phyloP scores from a whole-genome alignment of 139 green algal genomes.

The Chlorella vulgaris region DNA sequence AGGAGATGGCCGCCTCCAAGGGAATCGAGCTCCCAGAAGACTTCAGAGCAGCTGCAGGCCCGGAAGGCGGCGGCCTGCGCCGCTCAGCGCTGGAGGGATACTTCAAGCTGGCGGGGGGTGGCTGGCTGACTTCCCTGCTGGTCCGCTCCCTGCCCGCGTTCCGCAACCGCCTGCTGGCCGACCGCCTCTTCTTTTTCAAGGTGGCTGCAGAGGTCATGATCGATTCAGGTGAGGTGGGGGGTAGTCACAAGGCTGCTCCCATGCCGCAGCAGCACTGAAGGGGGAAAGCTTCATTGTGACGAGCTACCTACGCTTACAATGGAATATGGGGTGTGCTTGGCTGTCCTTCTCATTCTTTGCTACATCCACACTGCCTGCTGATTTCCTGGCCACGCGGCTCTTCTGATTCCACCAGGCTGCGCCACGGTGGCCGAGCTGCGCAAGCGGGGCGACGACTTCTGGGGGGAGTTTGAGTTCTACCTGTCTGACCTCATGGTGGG shows the following conservation, averaged over 20 bases:
- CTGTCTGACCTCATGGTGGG: slow-evolving; percentile 89
- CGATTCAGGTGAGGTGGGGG: slow-evolving; percentile 85
- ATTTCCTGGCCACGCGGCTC: no score
- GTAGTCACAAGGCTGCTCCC: background rate
- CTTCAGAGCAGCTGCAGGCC: slow-evolving; percentile 52
- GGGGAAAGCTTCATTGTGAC: background rate
- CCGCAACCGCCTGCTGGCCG: slow-evolving; percentile 83
- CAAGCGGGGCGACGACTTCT: slow-evolving; percentile 96
- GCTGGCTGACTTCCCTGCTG: slow-evolving; percentile 61
- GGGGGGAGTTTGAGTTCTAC: slow-evolving; percentile 98
- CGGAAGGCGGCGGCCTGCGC: slow-evolving; percentile 40
- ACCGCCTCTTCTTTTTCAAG: slow-evolving; percentile 91
- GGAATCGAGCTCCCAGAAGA: slow-evolving; percentile 62
- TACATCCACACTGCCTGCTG: background rate
- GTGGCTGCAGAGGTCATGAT: slow-evolving; percentile 88
- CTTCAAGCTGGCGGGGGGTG: slow-evolving; percentile 36
- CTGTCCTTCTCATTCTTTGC: no score
- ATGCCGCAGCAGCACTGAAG: background rate
- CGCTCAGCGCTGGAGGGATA: slow-evolving; percentile 47
- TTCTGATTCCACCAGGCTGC: slow-evolving; percentile 66
- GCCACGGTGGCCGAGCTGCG: slow-evolving; percentile 94
- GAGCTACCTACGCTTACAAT: no score
- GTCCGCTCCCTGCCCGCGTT: slow-evolving; percentile 64
- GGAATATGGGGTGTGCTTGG: no score
- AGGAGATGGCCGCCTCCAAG: slow-evolving; percentile 59